These are phyloP conservation scores for Silene noctiflora DNA, from an alignment of 179 eudicot genomes.

Conservation along the genomic window DNA sequence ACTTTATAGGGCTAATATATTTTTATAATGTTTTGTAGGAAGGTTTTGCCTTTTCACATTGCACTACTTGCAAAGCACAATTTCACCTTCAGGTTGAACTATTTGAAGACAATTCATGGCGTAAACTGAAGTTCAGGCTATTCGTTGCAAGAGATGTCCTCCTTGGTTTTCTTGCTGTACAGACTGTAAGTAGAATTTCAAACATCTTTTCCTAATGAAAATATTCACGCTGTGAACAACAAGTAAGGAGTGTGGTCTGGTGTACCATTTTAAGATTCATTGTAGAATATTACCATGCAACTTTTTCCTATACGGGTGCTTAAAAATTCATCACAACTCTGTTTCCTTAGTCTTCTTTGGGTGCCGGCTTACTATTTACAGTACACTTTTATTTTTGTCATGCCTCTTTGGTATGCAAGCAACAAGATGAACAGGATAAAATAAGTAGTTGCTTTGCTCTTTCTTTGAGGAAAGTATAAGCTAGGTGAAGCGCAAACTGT, in stretches of 20 bases:
- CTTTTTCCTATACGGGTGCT: not conserved
- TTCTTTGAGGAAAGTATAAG: not conserved
- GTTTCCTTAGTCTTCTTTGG: not conserved
- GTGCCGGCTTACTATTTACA: not conserved
- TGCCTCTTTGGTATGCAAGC: not conserved
- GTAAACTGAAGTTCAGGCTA: slow-evolving; percentile 73
- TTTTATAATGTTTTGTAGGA: slow-evolving; percentile 41
- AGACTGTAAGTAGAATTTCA: slow-evolving; percentile 51
- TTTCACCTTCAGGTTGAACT: slow-evolving; percentile 65
- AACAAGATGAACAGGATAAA: not conserved
- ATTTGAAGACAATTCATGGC: slow-evolving; percentile 77
- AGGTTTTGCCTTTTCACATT: slow-evolving; percentile 94
- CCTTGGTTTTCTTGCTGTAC: slow-evolving; percentile 83
- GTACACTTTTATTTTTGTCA: not conserved
- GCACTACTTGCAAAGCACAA: slow-evolving; percentile 95
- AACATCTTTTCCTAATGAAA: not conserved
- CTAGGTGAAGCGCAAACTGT: not conserved
- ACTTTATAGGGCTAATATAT: slow-evolving; percentile 1
- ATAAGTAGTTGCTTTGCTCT: not conserved
- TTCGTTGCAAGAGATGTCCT: slow-evolving; percentile 88
- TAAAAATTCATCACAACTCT: not conserved
- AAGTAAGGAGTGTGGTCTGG: not conserved
- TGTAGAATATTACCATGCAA: not conserved
- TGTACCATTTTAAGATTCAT: not conserved
- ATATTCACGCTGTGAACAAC: not conserved